Evolutionary conservation across 768 basidiomycete species (phyloP), one percentile per base, ranked within the genome.

Genomic region (Boletus sp.): DNA sequence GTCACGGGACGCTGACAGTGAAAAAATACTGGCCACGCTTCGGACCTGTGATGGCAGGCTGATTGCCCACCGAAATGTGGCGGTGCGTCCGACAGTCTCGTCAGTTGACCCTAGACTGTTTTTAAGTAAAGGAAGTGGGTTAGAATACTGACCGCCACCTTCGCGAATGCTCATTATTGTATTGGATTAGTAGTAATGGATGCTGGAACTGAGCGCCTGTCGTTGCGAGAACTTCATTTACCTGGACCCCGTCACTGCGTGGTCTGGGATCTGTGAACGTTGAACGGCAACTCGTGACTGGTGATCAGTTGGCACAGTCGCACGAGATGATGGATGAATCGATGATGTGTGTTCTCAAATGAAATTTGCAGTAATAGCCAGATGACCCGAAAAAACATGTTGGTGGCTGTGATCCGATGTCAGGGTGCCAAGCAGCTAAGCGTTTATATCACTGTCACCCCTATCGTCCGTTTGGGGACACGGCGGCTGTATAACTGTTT

Each of bases 71-170:
- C 45, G 33, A 48, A 38, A 14, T 29, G 50, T 33, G 33, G 42
- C 32, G 47, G 47, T 25, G 50, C 44, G 19, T 50, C 52, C 49
- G 48, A 45, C 48, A 50, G 14, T 33, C 27, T 23, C 50, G n/a
- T 34, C 51, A 38, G 32, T 48, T 38, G 41, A 50, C 35, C 21
- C 27, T 51, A 39, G 15, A 27, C 14, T 40, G 25, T 54, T 34
- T 56, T 35, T 29, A 27, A 43, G 50, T 29, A 27, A 43, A 50
- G 21, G 34, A 46, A 40, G 41, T 38, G 39, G 5, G 27, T 49
- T 59, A 47, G 35, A 27, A 27, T n/a, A 19, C 55, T 55, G 51
- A 55, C 57, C 51, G 62, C 51, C 53, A 30, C 50, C 53, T 55
- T 59, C 47, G 47, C 25, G 57, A 44, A 47, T 37, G 45, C n/a